Evolutionary conservation across 2,329 filamentous ascomycete species (phyloP).

Genomic region (Trichoderma pleuroti): DNA sequence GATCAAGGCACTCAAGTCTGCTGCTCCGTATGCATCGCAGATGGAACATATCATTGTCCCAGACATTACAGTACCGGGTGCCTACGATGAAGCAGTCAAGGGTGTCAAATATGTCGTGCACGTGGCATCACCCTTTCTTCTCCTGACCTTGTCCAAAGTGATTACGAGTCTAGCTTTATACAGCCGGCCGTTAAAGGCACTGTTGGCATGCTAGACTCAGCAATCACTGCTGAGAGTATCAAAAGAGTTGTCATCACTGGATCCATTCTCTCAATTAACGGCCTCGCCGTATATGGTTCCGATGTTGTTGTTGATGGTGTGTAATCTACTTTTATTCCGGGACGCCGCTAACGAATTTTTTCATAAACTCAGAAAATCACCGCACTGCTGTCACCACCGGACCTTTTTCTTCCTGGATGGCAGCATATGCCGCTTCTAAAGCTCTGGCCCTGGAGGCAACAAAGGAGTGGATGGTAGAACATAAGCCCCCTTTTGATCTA

Average conservation of each 20-base stretch:
- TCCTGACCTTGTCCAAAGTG: background rate
- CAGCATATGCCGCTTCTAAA: constrained; percentile 38
- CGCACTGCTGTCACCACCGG: constrained; percentile 5
- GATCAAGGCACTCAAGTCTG: constrained; percentile 19
- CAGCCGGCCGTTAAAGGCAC: constrained; percentile 37
- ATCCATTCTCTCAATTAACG: constrained; percentile 30
- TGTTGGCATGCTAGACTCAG: constrained; percentile 35
- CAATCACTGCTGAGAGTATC: constrained; percentile 31
- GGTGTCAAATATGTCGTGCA: constrained; percentile 35
- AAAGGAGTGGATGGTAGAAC: constrained; percentile 31
- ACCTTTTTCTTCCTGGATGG: constrained; percentile 31
- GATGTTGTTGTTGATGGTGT: background rate
- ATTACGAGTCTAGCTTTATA: constrained; percentile 25
- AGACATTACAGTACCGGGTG: constrained; percentile 34
- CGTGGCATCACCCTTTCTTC: constrained; percentile 27
- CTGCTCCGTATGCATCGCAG: constrained; percentile 4
- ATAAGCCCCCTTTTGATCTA: constrained; percentile 36
- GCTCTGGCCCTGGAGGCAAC: constrained; percentile 32
- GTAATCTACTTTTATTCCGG: background rate
- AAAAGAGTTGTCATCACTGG: constrained; percentile 42
- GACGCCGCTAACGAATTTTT: background rate
- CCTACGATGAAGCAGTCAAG: constrained; percentile 39
- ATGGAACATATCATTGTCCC: constrained; percentile 34
- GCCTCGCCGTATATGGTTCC: background rate
- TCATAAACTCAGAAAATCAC: background rate